Evolutionary conservation across 805 yeast genomes (phyloP).

Genomic region (Kurtzmaniella fragi): DNA sequence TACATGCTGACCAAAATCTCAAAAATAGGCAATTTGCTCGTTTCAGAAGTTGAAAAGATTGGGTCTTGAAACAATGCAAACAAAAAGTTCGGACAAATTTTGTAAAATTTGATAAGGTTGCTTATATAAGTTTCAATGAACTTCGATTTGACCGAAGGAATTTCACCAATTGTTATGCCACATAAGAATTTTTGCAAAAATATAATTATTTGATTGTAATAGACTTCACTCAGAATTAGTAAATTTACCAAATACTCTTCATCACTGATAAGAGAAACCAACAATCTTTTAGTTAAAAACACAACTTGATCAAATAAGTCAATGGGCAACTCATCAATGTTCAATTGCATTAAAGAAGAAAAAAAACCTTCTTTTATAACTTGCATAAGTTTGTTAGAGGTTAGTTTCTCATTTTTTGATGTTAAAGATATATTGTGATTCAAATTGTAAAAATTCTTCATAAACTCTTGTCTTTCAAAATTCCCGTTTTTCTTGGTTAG

Average conservation of each 20-base stretch:
- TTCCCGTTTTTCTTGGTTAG: not conserved
- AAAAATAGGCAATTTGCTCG: too few relatives aligned
- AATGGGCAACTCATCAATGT: not conserved
- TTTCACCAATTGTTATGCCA: too few relatives aligned
- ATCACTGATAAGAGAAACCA: slow-evolving; percentile 4
- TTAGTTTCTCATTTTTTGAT: not conserved
- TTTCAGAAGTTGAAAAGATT: too few relatives aligned
- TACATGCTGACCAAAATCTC: too few relatives aligned
- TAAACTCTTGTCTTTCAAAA: not conserved
- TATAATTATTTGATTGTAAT: not conserved
- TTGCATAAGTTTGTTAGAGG: not conserved
- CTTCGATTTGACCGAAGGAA: too few relatives aligned
- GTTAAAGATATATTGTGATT: not conserved
- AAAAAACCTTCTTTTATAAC: not conserved
- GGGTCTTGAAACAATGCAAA: too few relatives aligned
- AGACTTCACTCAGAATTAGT: not conserved
- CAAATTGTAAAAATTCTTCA: not conserved
- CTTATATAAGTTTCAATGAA: too few relatives aligned
- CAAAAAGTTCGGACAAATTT: too few relatives aligned
- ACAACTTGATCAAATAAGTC: slow-evolving; percentile 10
- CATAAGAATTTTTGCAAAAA: not conserved
- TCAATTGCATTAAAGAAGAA: not conserved
- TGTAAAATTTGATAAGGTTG: too few relatives aligned
- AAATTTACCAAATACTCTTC: not conserved
- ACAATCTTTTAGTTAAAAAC: slow-evolving; percentile 8